Conservation (phyloP, 495 filamentous ascomycete genomes). For the Eremomyces bilateralis region DNA sequence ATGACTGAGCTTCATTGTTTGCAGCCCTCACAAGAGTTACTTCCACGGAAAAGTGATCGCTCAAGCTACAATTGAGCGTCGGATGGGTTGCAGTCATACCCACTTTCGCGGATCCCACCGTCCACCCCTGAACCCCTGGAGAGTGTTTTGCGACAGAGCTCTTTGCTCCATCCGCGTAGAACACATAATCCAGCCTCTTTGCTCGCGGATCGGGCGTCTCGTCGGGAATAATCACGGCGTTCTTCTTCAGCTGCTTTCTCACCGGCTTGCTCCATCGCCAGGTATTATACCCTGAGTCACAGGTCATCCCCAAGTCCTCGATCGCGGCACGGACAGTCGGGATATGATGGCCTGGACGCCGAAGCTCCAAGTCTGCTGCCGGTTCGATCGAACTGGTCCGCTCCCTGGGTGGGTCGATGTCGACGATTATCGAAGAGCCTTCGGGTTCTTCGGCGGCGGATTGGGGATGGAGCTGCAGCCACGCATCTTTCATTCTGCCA, state of each 20-base stretch:
- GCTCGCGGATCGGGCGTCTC: constrained; percentile 45
- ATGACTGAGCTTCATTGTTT: background rate
- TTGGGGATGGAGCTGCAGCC: constrained; percentile 60
- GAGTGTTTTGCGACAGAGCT: background rate
- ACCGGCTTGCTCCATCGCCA: constrained; percentile 67
- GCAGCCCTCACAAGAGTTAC: constrained; percentile 39
- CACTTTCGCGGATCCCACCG: constrained; percentile 42
- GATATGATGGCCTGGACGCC: constrained; percentile 20
- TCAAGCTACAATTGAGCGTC: constrained; percentile 57
- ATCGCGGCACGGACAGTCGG: constrained; percentile 62
- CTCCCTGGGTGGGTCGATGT: too few species aligned
- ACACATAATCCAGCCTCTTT: constrained; percentile 91
- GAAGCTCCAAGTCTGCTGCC: too few species aligned
- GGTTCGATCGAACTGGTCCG: too few species aligned
- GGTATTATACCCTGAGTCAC: constrained; percentile 69
- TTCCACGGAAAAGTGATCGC: constrained; percentile 82
- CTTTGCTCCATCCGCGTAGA: constrained; percentile 25
- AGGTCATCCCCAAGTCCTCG: constrained; percentile 61
- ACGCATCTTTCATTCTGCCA: constrained; percentile 59
- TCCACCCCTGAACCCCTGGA: constrained; percentile 32
- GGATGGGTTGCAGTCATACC: constrained; percentile 74
- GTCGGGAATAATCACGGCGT: constrained; percentile 33
- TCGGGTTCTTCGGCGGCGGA: constrained; percentile 43
- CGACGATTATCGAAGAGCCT: too few species aligned
- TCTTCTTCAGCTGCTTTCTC: constrained; percentile 36